Conservation (phyloP, 257 asterid genomes). For the Paulownia fortunei region DNA sequence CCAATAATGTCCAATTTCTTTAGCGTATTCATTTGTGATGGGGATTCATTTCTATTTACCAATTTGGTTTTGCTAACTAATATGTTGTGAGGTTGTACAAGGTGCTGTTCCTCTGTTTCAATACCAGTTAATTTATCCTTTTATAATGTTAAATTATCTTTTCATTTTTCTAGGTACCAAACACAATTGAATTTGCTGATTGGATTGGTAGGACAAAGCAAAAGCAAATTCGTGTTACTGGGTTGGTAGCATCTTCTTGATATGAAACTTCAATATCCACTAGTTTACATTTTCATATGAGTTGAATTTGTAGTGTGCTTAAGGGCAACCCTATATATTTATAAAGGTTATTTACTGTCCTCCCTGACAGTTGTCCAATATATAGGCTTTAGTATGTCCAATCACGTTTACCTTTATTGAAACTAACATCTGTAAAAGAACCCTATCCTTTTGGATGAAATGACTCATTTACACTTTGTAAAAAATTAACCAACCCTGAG, state of each 20-base stretch:
- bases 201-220: constrained; percentile 99
- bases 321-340: background rate
- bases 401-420: background rate
- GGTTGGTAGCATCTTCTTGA: constrained; percentile 62
- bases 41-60: background rate
- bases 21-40: background rate
- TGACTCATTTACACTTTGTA: constrained; percentile 8
- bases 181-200: constrained; percentile 96
- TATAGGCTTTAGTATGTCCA: constrained; percentile 5
- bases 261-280: constrained; percentile 21
- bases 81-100: constrained; percentile 20
- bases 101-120: background rate
- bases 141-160: constrained; percentile 15
- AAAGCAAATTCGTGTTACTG: constrained; percentile 90
- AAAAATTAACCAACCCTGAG: background rate
- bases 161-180: constrained; percentile 74
- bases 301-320: constrained; percentile 9
- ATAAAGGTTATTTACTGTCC: background rate
- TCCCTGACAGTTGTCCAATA: background rate
- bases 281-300: constrained; percentile 21
- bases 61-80: constrained; percentile 12
- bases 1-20: background rate
- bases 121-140: constrained; percentile 18
- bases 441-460: background rate
- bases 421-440: constrained; percentile 1